Conservation (phyloP, 2,329 filamentous ascomycete species). For the Erysiphe pulchra region DNA sequence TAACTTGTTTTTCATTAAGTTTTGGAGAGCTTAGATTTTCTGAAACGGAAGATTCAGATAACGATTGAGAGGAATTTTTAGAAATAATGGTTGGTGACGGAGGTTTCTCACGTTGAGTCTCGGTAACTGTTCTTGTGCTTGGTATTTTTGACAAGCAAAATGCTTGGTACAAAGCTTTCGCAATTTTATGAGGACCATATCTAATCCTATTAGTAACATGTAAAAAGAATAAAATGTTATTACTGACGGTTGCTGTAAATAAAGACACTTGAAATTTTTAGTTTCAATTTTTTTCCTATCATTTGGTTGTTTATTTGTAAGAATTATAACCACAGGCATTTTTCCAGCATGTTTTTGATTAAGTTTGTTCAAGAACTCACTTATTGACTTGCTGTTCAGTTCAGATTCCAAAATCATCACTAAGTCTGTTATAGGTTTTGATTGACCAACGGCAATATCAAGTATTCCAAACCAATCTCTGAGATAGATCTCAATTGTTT, state of each 20-base stretch:
- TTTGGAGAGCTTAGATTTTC: too few species aligned
- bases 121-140: too few species aligned
- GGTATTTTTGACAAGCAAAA: slow-evolving; percentile 2
- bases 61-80: too few species aligned
- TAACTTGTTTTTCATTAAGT: too few species aligned
- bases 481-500: slow-evolving; percentile 4
- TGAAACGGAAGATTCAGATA: too few species aligned
- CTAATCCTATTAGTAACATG: slow-evolving; percentile 4
- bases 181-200: slow-evolving; percentile 10
- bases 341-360: slow-evolving; percentile 2
- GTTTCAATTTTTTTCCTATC: slow-evolving; percentile 6
- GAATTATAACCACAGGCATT: slow-evolving; percentile 6
- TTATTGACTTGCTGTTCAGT: slow-evolving; percentile 5
- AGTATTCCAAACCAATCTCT: slow-evolving; percentile 11
- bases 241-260: slow-evolving; percentile 11
- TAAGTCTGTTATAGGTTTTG: slow-evolving; percentile 5
- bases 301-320: slow-evolving; percentile 7
- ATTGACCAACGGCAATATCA: neutral
- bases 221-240: neutral
- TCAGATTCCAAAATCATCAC: slow-evolving; percentile 10
- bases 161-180: slow-evolving; percentile 8
- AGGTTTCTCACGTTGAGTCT: too few species aligned
- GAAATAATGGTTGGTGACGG: too few species aligned
- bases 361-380: slow-evolving; percentile 6
- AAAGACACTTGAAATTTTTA: slow-evolving; percentile 7